Conservation (phyloP, 108 stramenopile species). For the Skeletonema menzelii region DNA sequence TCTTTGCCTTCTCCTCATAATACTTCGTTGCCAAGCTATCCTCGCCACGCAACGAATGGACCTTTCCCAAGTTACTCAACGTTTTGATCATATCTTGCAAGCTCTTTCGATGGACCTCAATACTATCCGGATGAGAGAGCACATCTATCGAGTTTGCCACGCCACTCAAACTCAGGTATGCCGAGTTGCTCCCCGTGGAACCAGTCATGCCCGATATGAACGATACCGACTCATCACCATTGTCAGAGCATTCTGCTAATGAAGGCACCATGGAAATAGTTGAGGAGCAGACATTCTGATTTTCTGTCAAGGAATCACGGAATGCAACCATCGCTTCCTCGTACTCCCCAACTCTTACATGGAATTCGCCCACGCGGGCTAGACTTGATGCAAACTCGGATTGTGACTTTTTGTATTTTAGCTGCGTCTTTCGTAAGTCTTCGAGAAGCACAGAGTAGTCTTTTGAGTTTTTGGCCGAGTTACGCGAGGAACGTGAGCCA, state of each 20-base stretch:
- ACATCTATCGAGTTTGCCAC: slow-evolving; percentile 14
- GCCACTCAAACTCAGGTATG: not conserved
- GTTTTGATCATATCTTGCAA: slow-evolving; percentile 71
- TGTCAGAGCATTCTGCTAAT: slow-evolving; percentile 21
- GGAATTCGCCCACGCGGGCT: slow-evolving; percentile 76
- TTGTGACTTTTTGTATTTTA: slow-evolving; percentile 41
- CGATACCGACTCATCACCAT: slow-evolving; percentile 13
- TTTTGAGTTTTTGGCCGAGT: slow-evolving; percentile 17
- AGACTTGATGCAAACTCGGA: slow-evolving; percentile 56
- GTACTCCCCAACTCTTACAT: slow-evolving; percentile 73
- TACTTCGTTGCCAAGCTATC: slow-evolving; percentile 78
- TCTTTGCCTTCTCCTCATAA: slow-evolving; percentile 71
- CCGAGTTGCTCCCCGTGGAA: slow-evolving; percentile 3
- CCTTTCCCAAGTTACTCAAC: slow-evolving; percentile 75
- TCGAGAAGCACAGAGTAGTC: slow-evolving; percentile 65
- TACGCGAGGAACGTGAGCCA: slow-evolving; percentile 12
- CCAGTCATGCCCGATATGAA: slow-evolving; percentile 25
- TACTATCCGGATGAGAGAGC: not conserved
- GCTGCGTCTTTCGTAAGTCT: slow-evolving; percentile 49
- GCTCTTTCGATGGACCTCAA: slow-evolving; percentile 44
- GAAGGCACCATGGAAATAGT: slow-evolving; percentile 21
- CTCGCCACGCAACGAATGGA: slow-evolving; percentile 78
- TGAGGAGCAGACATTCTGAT: slow-evolving; percentile 55
- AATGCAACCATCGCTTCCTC: slow-evolving; percentile 82
- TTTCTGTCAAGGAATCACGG: slow-evolving; percentile 71